phyloP scores from a whole-genome alignment of 139 green algal genomes.

The Eudorina sp. region DNA sequence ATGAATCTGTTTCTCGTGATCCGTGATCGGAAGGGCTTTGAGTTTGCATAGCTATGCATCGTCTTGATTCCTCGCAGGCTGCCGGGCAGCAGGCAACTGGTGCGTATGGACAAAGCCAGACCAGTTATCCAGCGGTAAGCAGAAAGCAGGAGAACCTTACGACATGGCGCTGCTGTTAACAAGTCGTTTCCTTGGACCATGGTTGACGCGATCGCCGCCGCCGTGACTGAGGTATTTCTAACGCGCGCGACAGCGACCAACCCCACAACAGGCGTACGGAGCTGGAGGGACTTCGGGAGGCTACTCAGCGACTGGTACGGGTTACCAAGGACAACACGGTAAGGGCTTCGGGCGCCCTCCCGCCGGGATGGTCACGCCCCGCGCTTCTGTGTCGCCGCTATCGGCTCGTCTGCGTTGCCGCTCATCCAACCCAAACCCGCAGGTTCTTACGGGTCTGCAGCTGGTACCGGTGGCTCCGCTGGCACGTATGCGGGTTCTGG shows the following conservation, averaged over 20 bases:
- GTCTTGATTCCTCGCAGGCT: not conserved
- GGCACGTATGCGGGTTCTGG: not conserved
- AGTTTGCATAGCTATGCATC: too few relatives aligned
- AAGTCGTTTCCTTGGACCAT: too few relatives aligned
- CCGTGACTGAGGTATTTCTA: not conserved
- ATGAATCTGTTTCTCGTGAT: too few relatives aligned
- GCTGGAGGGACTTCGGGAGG: not conserved
- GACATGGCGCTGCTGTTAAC: too few relatives aligned
- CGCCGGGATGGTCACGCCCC: too few relatives aligned
- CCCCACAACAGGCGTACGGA: slow-evolving; percentile 4
- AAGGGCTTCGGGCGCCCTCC: too few relatives aligned
- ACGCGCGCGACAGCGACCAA: not conserved
- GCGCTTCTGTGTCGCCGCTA: not conserved
- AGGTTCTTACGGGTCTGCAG: slow-evolving; percentile 3
- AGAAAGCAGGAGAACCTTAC: too few relatives aligned
- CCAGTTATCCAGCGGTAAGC: slow-evolving; percentile 13
- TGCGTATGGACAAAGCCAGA: slow-evolving; percentile 20
- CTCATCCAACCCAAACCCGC: not conserved
- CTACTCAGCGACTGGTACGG: not conserved
- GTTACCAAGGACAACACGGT: slow-evolving; percentile 23
- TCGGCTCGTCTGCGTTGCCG: not conserved
- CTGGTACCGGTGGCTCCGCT: not conserved
- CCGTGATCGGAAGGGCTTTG: too few relatives aligned
- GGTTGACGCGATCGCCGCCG: slow-evolving; percentile 3
- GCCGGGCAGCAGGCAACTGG: not conserved